phyloP scores from a whole-genome alignment of 805 yeast genomes.

The Candida easanensis region DNA sequence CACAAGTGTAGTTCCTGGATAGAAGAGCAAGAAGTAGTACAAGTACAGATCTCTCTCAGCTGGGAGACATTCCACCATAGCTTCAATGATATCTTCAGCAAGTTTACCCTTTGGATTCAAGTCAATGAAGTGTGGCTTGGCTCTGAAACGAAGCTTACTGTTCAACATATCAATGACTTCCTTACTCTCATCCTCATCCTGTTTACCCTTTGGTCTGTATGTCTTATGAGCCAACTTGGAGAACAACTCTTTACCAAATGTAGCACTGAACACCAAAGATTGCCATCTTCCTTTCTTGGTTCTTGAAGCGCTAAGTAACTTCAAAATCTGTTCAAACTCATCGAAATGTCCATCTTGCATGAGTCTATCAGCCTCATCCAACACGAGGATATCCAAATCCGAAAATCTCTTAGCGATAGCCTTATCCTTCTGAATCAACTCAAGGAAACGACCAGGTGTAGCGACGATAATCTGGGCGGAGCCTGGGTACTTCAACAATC shows the following conservation, averaged over 20 bases:
- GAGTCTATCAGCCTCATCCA: slow-evolving; percentile 95
- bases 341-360: slow-evolving; percentile 96
- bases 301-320: slow-evolving; percentile 53
- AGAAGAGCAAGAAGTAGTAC: slow-evolving; percentile 81
- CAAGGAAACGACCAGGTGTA: slow-evolving; percentile 92
- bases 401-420: slow-evolving; percentile 39
- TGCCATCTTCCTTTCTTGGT: slow-evolving; percentile 57
- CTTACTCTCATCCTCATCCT: slow-evolving; percentile 37
- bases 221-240: slow-evolving; percentile 56
- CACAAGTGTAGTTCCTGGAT: slow-evolving; percentile 85
- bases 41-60: slow-evolving; percentile 85
- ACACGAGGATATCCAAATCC: slow-evolving; percentile 51
- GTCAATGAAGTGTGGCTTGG: slow-evolving; percentile 72
- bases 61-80: slow-evolving; percentile 87
- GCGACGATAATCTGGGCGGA: slow-evolving; percentile 82
- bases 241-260: slow-evolving; percentile 81
- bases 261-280: slow-evolving; percentile 92
- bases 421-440: slow-evolving; percentile 64
- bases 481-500: slow-evolving; percentile 61
- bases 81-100: slow-evolving; percentile 73
- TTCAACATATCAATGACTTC: slow-evolving; percentile 66
- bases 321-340: slow-evolving; percentile 80
- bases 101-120: slow-evolving; percentile 83
- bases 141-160: slow-evolving; percentile 68
- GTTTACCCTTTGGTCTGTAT: slow-evolving; percentile 26